Conservation (phyloP, 2,329 filamentous ascomycete species). For the Penicillium sp. region DNA sequence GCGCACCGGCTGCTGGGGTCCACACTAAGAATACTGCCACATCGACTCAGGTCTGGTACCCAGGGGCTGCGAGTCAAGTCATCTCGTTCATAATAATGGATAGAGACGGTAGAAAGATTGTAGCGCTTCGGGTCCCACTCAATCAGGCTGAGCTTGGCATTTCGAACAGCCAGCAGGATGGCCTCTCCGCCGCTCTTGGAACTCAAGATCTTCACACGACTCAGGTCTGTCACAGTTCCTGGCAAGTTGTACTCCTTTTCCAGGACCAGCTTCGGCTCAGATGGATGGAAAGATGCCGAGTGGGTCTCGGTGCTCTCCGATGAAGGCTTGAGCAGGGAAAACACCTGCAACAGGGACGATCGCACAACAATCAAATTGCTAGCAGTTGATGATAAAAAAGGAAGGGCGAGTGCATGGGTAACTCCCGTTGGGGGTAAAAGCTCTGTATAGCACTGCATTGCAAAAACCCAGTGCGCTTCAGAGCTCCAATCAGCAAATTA, state of each 20-base stretch:
- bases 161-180: slow-evolving; percentile 78
- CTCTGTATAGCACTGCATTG: slow-evolving; percentile 98
- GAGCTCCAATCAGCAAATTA: neutral
- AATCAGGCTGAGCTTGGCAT: slow-evolving; percentile 88
- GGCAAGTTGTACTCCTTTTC: slow-evolving; percentile 80
- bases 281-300: slow-evolving; percentile 61
- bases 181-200: slow-evolving; percentile 81
- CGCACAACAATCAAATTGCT: slow-evolving; percentile 89
- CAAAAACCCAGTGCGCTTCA: slow-evolving; percentile 1
- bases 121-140: slow-evolving; percentile 87
- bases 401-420: slow-evolving; percentile 77
- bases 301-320: slow-evolving; percentile 43
- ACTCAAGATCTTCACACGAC: slow-evolving; percentile 69
- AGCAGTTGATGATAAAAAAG: slow-evolving; percentile 73
- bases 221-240: slow-evolving; percentile 81
- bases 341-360: slow-evolving; percentile 90
- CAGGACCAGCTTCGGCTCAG: slow-evolving; percentile 75
- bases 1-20: slow-evolving; percentile 93
- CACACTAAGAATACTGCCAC: slow-evolving; percentile 77
- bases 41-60: slow-evolving; percentile 72
- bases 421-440: slow-evolving; percentile 91
- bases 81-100: slow-evolving; percentile 97
- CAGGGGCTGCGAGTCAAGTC: slow-evolving; percentile 81
- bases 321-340: slow-evolving; percentile 65
- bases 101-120: slow-evolving; percentile 82